Base-by-base conservation (phyloP, 1,284 basidiomycete genomes). In the Athelia psychrophila region DNA sequence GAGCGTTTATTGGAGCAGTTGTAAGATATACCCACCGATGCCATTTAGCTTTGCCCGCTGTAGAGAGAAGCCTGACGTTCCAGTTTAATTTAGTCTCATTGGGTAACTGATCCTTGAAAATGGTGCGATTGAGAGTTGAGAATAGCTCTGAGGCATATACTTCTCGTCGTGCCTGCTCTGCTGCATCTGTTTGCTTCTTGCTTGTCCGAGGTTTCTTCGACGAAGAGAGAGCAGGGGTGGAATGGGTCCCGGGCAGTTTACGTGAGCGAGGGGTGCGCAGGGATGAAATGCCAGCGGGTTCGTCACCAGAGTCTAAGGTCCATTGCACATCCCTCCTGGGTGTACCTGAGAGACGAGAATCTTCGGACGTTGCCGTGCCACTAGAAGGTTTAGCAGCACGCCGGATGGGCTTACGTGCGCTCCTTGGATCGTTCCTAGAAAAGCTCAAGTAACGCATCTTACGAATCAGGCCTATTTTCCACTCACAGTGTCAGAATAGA, bases 41-140 rank as follows among this genome's bases (percentile, higher is more conserved):
- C 78, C 81, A 92, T 55, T 76, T 80, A 2, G 91, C 92, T 59
- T 82, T 74, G 2, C 91, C 92, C 0, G 91, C 92, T 0, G 91
- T 93, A 2, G 83, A 85, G 51, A 82, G 61, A 42, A 94, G 64
- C 46, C 86, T 74, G 51, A 83, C 84, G 59, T 78, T 93, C 91
- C 91, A 94, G 38, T 76, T 74, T 2, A 94, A 64, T 53, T 76
- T 71, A 2, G 90, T 86, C 12, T 79, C 69, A 13, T 67, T 62
- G 2, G 91, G 88, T 66, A 99, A 71, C 66, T 83, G 62, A 74
- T 86, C 71, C 56, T 86, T 69, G 75, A 98, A 79, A 72, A 98
- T 81, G 66, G 78, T 65, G 65, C 78, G 56, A 77, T 99, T 79
- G 70, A 99, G 75, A 78, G 95, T 84, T 56, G 83, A 61, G 75